Percentiles rank a stretch among this genome's conserved stretches.
Conservation (phyloP, 352 stramenopile species). For the Phytophthora kernoviae region DNA sequence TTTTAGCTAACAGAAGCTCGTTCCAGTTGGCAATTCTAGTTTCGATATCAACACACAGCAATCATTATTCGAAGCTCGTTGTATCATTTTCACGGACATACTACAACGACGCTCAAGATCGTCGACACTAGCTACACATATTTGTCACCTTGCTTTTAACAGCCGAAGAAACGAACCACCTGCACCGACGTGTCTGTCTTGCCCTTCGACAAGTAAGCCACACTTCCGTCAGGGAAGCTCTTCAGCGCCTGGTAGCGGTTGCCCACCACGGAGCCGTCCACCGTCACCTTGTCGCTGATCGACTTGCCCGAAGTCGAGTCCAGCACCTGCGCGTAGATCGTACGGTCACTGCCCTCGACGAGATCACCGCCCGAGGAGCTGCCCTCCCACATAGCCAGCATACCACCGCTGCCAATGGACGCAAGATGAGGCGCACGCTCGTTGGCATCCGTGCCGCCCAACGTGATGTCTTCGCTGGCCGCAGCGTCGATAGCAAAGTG, state of each 20-base stretch:
- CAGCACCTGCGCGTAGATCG: slow-evolving; percentile 53
- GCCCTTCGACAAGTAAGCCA: slow-evolving; percentile 53
- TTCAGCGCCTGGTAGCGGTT: slow-evolving; percentile 61
- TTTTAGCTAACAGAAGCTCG: no score
- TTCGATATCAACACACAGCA: no score
- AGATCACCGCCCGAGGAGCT: slow-evolving; percentile 45
- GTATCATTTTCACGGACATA: no score
- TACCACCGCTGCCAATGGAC: slow-evolving; percentile 38
- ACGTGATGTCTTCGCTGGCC: slow-evolving; percentile 52
- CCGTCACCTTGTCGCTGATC: slow-evolving; percentile 32
- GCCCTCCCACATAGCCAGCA: slow-evolving; percentile 61
- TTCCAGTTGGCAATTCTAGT: no score
- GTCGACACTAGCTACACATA: background rate
- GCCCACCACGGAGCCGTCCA: slow-evolving; percentile 36
- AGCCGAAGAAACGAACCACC: slow-evolving; percentile 47
- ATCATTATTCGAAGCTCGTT: no score
- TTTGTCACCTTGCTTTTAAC: slow-evolving; percentile 16
- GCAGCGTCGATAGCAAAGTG: slow-evolving; percentile 55
- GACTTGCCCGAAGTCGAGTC: slow-evolving; percentile 9
- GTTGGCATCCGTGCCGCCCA: slow-evolving; percentile 54
- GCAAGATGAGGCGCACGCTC: slow-evolving; percentile 57
- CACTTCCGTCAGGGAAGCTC: slow-evolving; percentile 44
- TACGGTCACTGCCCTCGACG: slow-evolving; percentile 22
- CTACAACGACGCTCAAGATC: no score
- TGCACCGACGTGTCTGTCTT: slow-evolving; percentile 41